Conservation (phyloP, 352 stramenopile species). For the Phytophthora podocarpi region DNA sequence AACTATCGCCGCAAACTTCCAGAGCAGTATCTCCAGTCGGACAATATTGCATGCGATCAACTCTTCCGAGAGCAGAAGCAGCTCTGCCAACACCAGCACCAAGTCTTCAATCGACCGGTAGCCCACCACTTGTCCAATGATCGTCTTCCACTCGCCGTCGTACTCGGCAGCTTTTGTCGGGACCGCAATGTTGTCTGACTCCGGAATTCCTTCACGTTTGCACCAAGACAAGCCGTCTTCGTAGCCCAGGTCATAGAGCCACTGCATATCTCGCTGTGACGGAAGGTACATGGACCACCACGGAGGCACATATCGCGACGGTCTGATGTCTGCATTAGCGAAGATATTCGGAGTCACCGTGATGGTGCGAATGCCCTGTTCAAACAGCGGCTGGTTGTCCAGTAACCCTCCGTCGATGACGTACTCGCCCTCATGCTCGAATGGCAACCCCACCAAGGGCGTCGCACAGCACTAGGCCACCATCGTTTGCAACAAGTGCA, state of each 20-base stretch:
- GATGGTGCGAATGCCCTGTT: slow-evolving; percentile 33
- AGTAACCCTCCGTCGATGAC: slow-evolving; percentile 64
- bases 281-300: slow-evolving; percentile 71
- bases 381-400: slow-evolving; percentile 60
- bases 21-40: slow-evolving; percentile 22
- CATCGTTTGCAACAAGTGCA: slow-evolving; percentile 51
- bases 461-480: slow-evolving; percentile 60
- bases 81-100: slow-evolving; percentile 6
- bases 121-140: slow-evolving; percentile 31
- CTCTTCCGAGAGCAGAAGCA: slow-evolving; percentile 26
- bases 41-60: slow-evolving; percentile 20
- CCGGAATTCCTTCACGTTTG: slow-evolving; percentile 15
- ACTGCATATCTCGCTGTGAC: slow-evolving; percentile 50
- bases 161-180: slow-evolving; percentile 37
- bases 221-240: slow-evolving; percentile 47
- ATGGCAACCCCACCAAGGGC: slow-evolving; percentile 56
- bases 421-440: slow-evolving; percentile 55
- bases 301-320: slow-evolving; percentile 61
- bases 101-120: slow-evolving; percentile 34
- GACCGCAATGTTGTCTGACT: slow-evolving; percentile 23
- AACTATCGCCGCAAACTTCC: slow-evolving; percentile 25
- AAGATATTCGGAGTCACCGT: slow-evolving; percentile 40
- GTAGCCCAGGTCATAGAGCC: slow-evolving; percentile 63
- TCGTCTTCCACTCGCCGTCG: slow-evolving; percentile 32
- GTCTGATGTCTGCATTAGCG: slow-evolving; percentile 57